Evolutionary conservation across 2,329 filamentous ascomycete genomes (phyloP).

Genomic region (Didymella arachidicola): DNA sequence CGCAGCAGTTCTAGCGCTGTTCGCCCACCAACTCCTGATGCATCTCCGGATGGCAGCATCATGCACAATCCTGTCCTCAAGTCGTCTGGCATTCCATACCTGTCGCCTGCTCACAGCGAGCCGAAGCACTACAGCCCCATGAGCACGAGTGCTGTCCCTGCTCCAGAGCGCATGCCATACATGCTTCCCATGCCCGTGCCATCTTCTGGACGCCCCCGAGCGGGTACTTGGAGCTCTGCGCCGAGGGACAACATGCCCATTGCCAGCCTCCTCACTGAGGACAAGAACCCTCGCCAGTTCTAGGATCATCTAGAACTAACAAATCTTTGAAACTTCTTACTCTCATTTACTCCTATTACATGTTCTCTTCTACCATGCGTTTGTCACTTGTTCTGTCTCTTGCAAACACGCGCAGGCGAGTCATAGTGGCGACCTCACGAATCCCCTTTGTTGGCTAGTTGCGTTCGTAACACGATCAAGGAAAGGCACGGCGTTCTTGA

Average conservation of each 20-base stretch:
- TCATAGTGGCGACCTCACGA: conserved; percentile 9
- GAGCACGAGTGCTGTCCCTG: conserved; percentile 44
- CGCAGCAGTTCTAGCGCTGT: conserved; percentile 42
- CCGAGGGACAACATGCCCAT: conserved; percentile 51
- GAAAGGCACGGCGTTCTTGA: not conserved
- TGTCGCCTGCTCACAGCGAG: conserved; percentile 42
- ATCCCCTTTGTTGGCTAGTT: conserved; percentile 11
- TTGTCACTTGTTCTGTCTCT: not conserved
- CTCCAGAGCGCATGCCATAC: conserved; percentile 47
- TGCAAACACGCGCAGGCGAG: not conserved
- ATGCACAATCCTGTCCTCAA: conserved; percentile 48
- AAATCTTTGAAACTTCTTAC: conserved; percentile 23
- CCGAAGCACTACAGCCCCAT: conserved; percentile 45
- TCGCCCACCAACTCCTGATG: conserved; percentile 50
- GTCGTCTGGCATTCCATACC: conserved; percentile 40
- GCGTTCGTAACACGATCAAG: not conserved
- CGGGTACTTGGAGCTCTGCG: conserved; percentile 49
- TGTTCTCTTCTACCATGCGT: not conserved
- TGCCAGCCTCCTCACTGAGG: conserved; percentile 50
- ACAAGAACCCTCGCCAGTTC: conserved; percentile 40
- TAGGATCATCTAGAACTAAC: not conserved
- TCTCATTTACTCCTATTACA: conserved; percentile 24
- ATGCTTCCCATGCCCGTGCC: conserved; percentile 50
- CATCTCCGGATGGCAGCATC: conserved; percentile 50
- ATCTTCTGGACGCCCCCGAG: conserved; percentile 40